Percentiles rank a stretch among this genome's conserved stretches.
Conservation (phyloP, 805 yeast species). For the Kodamaea lidongshanica region DNA sequence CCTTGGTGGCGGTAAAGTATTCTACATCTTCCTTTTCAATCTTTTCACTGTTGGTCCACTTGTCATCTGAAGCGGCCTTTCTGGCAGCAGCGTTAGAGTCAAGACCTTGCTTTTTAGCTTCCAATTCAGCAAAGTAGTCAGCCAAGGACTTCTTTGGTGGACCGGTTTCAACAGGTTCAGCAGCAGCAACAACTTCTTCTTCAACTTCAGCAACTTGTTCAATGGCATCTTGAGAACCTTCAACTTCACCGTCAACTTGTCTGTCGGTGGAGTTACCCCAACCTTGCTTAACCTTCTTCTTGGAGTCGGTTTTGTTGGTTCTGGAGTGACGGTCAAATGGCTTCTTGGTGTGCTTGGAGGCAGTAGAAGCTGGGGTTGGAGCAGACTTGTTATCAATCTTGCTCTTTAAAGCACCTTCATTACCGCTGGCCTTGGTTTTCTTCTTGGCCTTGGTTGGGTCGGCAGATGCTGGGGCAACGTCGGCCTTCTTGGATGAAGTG, state of each 20-base stretch:
- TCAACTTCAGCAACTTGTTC: slow-evolving; percentile 38
- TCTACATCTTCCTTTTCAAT: slow-evolving; percentile 61
- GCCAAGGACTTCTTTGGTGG: slow-evolving; percentile 61
- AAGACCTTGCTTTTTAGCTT: slow-evolving; percentile 35
- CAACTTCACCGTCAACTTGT: slow-evolving; percentile 63
- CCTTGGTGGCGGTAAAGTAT: slow-evolving; percentile 52
- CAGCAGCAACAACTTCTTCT: slow-evolving; percentile 36
- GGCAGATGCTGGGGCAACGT: slow-evolving; percentile 74
- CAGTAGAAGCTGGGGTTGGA: slow-evolving; percentile 48
- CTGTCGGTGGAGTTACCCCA: slow-evolving; percentile 76
- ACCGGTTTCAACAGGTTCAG: slow-evolving; percentile 39
- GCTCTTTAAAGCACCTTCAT: slow-evolving; percentile 79
- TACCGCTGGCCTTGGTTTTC: slow-evolving; percentile 69
- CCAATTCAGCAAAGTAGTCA: slow-evolving; percentile 74
- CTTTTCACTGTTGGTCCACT: slow-evolving; percentile 50
- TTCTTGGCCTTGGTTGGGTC: slow-evolving; percentile 72
- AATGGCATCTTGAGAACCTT: slow-evolving; percentile 37
- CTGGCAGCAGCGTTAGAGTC: slow-evolving; percentile 35
- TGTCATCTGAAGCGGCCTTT: slow-evolving; percentile 53
- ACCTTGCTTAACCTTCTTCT: slow-evolving; percentile 75
- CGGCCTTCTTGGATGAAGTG: slow-evolving; percentile 83
- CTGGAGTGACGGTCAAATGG: slow-evolving; percentile 81
- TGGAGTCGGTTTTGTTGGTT: slow-evolving; percentile 76
- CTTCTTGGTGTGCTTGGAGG: slow-evolving; percentile 50
- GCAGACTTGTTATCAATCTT: slow-evolving; percentile 61